Percentiles rank a stretch among this genome's conserved stretches.
phyloP scores from a whole-genome alignment of 192 early-diverging fungal species.

The Backusella sp. region DNA sequence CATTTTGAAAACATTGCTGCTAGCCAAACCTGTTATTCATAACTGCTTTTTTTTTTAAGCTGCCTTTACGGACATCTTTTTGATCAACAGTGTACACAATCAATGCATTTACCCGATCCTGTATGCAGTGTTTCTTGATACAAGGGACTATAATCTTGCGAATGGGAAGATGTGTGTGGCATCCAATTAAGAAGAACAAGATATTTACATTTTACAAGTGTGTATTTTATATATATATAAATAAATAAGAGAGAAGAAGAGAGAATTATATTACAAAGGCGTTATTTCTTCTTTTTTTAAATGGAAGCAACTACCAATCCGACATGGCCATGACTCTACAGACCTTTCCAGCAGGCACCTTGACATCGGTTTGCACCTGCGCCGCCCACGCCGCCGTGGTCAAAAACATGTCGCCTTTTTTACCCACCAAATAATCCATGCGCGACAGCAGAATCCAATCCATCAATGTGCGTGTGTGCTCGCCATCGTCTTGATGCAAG shows the following conservation, averaged over 20 bases:
- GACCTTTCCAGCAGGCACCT: not conserved
- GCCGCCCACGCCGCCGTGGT: constrained; percentile 35
- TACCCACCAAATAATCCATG: constrained; percentile 33
- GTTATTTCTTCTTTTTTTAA: not conserved
- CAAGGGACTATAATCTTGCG: no score
- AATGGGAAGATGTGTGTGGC: no score
- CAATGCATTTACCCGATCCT: no score
- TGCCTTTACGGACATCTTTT: no score
- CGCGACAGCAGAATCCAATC: constrained; percentile 34
- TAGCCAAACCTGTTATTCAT: no score
- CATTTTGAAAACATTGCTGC: no score
- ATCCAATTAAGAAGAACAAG: no score
- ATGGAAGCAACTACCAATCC: not conserved
- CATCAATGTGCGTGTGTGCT: constrained; percentile 24
- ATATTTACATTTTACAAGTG: no score
- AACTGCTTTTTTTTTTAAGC: no score
- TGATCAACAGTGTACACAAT: no score
- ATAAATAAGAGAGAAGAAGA: not conserved
- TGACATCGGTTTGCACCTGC: constrained; percentile 27
- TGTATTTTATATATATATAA: not conserved
- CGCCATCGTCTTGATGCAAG: not conserved
- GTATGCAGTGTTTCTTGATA: no score
- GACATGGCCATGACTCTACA: constrained; percentile 4
- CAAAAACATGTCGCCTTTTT: constrained; percentile 11
- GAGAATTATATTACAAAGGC: not conserved